Percentiles rank a stretch among this genome's conserved stretches.
phyloP scores from a whole-genome alignment of 176 grass and related monocot genomes.

The Cenchrus purpureus region DNA sequence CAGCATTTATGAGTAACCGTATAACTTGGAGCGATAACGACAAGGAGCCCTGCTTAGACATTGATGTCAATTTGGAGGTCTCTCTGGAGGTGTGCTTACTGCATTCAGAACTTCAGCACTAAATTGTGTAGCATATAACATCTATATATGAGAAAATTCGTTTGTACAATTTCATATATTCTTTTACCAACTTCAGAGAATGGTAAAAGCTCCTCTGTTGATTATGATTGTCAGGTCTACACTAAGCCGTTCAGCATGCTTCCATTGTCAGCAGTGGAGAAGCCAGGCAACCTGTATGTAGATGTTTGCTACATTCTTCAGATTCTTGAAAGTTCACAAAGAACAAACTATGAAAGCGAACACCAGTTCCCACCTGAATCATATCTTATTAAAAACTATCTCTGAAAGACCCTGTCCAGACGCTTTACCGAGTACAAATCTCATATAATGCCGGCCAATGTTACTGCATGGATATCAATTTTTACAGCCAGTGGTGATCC shows the following conservation, averaged over 20 bases:
- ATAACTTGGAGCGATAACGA: conserved; percentile 69
- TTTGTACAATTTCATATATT: neutral
- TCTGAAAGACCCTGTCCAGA: neutral
- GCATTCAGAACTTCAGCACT: neutral
- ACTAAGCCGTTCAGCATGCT: conserved; percentile 89
- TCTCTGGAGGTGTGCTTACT: conserved; percentile 61
- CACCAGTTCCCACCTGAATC: neutral
- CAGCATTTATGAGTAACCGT: conserved; percentile 83
- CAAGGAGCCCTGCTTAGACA: conserved; percentile 60
- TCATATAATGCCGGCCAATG: neutral
- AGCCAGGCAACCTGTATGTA: conserved; percentile 83
- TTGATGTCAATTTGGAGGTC: conserved; percentile 80
- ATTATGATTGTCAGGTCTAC: conserved; percentile 58
- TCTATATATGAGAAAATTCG: neutral
- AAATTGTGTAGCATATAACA: neutral
- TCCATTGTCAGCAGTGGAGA: conserved; percentile 88
- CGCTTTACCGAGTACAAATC: neutral
- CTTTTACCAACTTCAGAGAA: neutral
- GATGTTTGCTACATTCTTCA: conserved; percentile 17
- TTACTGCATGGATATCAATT: neutral
- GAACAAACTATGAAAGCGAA: neutral
- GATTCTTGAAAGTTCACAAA: neutral
- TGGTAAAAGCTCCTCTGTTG: neutral
- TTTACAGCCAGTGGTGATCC: neutral
- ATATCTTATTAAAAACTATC: neutral